Conservation (phyloP, 192 early-diverging fungal genomes). For the Chytriomyces sp. region DNA sequence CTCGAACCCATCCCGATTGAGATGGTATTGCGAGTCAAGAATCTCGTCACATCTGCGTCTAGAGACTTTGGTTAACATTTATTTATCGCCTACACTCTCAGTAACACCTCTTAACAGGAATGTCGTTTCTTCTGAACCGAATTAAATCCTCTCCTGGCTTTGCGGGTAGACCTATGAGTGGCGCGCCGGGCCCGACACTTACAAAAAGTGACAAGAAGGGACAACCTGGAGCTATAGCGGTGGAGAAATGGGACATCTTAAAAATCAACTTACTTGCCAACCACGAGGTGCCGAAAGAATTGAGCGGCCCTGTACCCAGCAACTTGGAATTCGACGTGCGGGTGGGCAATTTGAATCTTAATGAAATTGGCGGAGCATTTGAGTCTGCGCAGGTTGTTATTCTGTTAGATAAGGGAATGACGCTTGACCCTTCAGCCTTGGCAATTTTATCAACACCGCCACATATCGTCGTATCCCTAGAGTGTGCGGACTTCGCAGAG, state of each 20-base stretch:
- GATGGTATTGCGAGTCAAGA: not conserved
- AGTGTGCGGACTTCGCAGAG: no score
- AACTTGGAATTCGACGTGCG: not conserved
- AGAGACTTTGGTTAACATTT: not conserved
- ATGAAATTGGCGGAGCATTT: not conserved
- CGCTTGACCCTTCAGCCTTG: not conserved
- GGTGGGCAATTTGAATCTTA: not conserved
- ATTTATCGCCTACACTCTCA: not conserved
- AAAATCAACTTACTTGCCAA: not conserved
- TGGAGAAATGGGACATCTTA: not conserved
- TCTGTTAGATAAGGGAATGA: not conserved
- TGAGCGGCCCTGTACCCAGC: not conserved
- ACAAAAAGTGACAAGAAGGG: no score
- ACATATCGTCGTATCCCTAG: no score
- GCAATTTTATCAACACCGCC: not conserved
- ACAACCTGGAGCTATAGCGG: not conserved
- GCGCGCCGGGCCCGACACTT: no score
- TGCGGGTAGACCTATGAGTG: not conserved
- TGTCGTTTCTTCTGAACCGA: not conserved
- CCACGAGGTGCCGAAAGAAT: not conserved
- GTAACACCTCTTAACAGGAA: not conserved
- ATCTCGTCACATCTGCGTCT: not conserved
- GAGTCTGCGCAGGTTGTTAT: not conserved
- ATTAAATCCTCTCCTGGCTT: not conserved
- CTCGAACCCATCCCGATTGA: not conserved